Evolutionary conservation across 2,329 filamentous ascomycete species (phyloP), one percentile per base, ranked within the genome.

Genomic region (Pseudogymnoascus sp.): DNA sequence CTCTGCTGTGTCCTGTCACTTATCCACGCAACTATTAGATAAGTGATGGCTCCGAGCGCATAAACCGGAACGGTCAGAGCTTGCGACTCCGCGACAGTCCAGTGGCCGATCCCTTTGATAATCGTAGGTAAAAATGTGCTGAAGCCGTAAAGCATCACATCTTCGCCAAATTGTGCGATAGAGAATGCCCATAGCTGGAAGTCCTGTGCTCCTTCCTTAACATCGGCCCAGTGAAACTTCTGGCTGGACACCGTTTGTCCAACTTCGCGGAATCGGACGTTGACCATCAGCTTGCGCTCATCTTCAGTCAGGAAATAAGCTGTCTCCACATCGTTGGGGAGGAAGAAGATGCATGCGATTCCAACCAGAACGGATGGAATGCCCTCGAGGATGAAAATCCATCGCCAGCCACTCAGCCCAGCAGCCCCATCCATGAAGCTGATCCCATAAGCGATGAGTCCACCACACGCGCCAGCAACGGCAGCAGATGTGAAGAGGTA

Each of bases 11-110:
- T 79, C 60, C 77, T 75, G 69, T 89, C 86, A 16, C 82, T 85
- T 62, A 85, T 72, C 64, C 79, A 79, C 5, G 86, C 86, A 7
- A 82, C 76, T 1, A 79, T 63, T 10, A 89, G 75, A 67, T 88
- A 89, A 0, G 78, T 81, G 18, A 85, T 77, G 0, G 85, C 86
- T 1, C 87, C 87, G 1, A 88, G 70, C 0, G 81, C 79, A 66
- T 90, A 90, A 69, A 86, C 86, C 1, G 88, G 88, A 18, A 89
- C 85, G 0, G 87, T 90, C 46, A 90, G 77, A 37, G 85, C 84
- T 70, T 90, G 87, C 0, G 87, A 81, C 67, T 86, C 78, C 0
- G 83, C 78, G 0, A 77, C 77, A 0, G 79, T 77, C 74, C 84
- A 88, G 2, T 71, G 72, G 2, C 86, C 84, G 64, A 89, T 82